Conservation (phyloP, 108 stramenopile genomes). For the Parmales sp. region DNA sequence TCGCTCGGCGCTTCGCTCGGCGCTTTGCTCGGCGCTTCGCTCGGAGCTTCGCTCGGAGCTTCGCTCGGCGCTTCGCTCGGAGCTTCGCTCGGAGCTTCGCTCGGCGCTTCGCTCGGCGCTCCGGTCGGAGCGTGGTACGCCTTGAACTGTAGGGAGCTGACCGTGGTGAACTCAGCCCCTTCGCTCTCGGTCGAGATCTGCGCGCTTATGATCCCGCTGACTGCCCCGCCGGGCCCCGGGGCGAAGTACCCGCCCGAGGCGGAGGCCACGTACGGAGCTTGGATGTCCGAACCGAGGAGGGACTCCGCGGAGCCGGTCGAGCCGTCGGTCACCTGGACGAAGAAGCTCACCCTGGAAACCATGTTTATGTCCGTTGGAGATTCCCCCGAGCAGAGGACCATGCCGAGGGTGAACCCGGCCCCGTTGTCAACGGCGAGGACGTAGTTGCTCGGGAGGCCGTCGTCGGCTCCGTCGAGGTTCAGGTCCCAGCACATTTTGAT, state of each 20-base stretch:
- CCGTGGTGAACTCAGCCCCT: not conserved
- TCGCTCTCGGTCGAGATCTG: not conserved
- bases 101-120: not conserved
- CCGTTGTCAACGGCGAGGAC: not conserved
- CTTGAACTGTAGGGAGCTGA: not conserved
- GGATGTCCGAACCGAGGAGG: not conserved
- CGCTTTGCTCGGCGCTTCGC: not conserved
- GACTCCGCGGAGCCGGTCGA: not conserved
- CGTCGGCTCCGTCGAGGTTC: not conserved
- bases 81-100: too few relatives aligned
- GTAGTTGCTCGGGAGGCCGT: not conserved
- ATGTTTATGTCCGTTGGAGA: not conserved
- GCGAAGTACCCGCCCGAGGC: not conserved
- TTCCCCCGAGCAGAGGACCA: not conserved
- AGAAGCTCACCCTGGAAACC: not conserved
- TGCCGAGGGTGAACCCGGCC: not conserved
- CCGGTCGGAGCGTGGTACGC: not conserved
- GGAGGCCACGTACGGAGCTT: not conserved
- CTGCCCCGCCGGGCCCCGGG: not conserved
- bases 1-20: not conserved
- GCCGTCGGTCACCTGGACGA: not conserved
- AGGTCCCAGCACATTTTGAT: constrained; percentile 1
- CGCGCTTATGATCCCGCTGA: not conserved
- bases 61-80: not conserved
- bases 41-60: not conserved